Conservation (phyloP, 2,329 filamentous ascomycete species). For the Neopestalotiopsis clavispora region DNA sequence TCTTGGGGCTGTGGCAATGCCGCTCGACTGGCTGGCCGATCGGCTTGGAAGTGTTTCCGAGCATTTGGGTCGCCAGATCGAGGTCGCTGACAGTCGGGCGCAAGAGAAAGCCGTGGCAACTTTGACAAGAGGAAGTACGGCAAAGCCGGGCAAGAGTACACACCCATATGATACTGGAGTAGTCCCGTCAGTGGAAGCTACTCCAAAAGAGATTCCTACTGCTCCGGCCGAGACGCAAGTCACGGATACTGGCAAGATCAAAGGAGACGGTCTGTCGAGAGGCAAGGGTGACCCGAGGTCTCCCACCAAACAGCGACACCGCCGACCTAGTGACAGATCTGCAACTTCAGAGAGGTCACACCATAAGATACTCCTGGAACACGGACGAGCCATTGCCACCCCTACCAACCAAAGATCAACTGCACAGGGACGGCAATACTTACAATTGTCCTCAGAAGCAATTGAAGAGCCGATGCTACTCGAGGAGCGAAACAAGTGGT, state of each 20-base stretch:
- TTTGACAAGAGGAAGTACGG: conserved; percentile 7
- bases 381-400: background rate
- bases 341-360: background rate
- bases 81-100: conserved; percentile 25
- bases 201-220: background rate
- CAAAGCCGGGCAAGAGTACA: conserved; percentile 33
- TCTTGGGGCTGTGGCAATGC: conserved; percentile 24
- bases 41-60: conserved; percentile 31
- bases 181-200: background rate
- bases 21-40: conserved; percentile 28
- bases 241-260: background rate
- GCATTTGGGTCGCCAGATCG: conserved; percentile 25
- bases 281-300: background rate
- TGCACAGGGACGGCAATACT: background rate
- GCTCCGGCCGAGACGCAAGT: background rate
- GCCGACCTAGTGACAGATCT: background rate
- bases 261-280: background rate
- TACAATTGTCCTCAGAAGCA: background rate
- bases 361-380: background rate
- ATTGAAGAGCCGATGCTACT: background rate
- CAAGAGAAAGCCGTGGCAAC: conserved; percentile 20
- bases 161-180: conserved; percentile 37
- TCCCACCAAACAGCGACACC: background rate
- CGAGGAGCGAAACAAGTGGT: conserved; percentile 13
- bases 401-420: background rate